phyloP scores from a whole-genome alignment of 1,284 basidiomycete genomes.

The Ceratobasidium sp. region DNA sequence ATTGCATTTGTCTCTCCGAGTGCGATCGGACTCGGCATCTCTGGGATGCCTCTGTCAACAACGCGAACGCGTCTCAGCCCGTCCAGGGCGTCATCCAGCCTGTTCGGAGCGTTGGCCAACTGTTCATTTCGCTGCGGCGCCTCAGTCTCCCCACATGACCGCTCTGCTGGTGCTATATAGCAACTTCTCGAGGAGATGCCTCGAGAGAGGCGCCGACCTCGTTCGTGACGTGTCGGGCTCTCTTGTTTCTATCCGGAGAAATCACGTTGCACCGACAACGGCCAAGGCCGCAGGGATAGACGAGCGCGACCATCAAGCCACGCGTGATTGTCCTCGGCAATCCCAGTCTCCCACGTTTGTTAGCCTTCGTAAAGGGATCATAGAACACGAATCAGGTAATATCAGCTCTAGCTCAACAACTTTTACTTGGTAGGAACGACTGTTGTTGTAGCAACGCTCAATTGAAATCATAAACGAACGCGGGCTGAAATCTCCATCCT shows the following conservation, averaged over 20 bases:
- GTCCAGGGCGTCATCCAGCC: neutral
- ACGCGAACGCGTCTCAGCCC: neutral
- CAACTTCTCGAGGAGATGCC: neutral
- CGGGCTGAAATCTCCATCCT: too few species aligned
- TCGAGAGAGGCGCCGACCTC: neutral
- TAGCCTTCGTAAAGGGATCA: too few species aligned
- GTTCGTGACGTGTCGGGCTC: neutral
- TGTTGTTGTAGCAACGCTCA: too few species aligned
- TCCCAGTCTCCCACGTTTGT: too few species aligned
- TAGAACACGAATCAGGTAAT: too few species aligned
- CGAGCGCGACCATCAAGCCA: conserved; percentile 4
- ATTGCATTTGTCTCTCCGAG: neutral
- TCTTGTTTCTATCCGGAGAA: too few species aligned
- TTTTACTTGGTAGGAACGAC: too few species aligned
- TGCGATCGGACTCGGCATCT: neutral
- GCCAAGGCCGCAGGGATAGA: neutral
- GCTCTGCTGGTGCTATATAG: neutral
- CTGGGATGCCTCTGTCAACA: neutral
- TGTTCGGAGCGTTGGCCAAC: neutral
- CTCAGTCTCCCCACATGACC: neutral
- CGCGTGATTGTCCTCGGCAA: neutral
- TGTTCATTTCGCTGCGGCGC: neutral
- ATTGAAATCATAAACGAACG: too few species aligned
- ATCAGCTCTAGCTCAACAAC: too few species aligned
- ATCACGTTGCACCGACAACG: neutral